These are phyloP conservation scores for Triglochin maritima DNA, from an alignment of 106 monocot genomes.

Conservation along the genomic window DNA sequence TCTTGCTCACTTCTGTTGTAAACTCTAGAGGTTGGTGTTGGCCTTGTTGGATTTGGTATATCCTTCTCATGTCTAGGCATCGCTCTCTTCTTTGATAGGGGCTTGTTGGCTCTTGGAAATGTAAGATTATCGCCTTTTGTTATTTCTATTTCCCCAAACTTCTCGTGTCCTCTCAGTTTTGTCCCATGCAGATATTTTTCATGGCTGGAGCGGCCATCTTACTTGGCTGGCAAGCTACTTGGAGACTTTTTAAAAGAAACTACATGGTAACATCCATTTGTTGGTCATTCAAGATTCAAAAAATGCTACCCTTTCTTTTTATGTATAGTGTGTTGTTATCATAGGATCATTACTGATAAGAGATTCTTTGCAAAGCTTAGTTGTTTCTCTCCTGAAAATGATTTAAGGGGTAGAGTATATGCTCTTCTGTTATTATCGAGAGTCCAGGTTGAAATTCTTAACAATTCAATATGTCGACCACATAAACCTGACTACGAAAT, in stretches of 20 bases:
- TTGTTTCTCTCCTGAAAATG: no score
- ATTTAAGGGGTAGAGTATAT: no score
- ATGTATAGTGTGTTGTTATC: no score
- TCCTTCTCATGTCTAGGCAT: slow-evolving; percentile 66
- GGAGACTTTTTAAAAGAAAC: slow-evolving; percentile 56
- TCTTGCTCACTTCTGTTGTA: no score
- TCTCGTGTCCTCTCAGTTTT: slow-evolving; percentile 1
- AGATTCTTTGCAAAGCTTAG: no score
- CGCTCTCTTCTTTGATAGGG: slow-evolving; percentile 80
- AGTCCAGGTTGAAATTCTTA: no score
- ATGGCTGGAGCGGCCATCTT: slow-evolving; percentile 58
- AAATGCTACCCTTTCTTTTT: no score
- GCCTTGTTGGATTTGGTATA: slow-evolving; percentile 56
- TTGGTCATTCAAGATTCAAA: no score
- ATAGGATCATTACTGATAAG: no score
- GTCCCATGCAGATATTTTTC: slow-evolving; percentile 54
- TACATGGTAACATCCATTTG: slow-evolving; percentile 38
- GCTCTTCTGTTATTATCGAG: no score
- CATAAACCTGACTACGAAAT: no score
- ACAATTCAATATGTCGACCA: no score
- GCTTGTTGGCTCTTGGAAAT: slow-evolving; percentile 84
- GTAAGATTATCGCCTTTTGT: slow-evolving; percentile 29
- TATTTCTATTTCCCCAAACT: not conserved
- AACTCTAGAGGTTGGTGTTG: slow-evolving; percentile 67
- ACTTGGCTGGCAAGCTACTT: slow-evolving; percentile 67